Conservation (phyloP, 345 rosid species). For the Erucastrum elatum region DNA sequence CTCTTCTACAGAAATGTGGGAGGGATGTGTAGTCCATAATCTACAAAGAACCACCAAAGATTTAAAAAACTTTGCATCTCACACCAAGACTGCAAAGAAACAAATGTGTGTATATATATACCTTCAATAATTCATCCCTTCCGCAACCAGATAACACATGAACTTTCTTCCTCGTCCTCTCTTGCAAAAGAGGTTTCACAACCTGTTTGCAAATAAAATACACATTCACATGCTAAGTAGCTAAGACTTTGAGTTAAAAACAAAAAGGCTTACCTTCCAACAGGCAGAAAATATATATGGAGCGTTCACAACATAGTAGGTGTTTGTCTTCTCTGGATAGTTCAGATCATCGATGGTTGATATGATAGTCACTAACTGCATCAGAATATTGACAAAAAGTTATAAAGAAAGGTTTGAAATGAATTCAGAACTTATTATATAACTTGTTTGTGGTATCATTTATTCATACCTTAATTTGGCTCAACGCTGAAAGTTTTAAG, state of each 20-base stretch:
- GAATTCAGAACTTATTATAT: not conserved
- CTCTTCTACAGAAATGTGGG: slow-evolving; percentile 88
- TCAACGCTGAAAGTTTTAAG: slow-evolving; percentile 76
- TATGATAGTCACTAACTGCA: slow-evolving; percentile 85
- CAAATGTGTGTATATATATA: slow-evolving; percentile 20
- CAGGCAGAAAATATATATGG: slow-evolving; percentile 94
- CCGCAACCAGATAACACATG: slow-evolving; percentile 81
- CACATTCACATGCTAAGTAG: slow-evolving; percentile 3
- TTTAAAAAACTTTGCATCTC: slow-evolving; percentile 11
- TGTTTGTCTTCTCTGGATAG: slow-evolving; percentile 91
- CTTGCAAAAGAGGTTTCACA: slow-evolving; percentile 92
- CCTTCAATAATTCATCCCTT: slow-evolving; percentile 81
- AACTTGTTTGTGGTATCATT: not conserved
- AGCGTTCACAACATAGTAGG: slow-evolving; percentile 83
- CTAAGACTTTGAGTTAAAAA: slow-evolving; percentile 5
- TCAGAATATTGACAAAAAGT: not conserved
- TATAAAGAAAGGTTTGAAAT: not conserved
- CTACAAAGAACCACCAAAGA: slow-evolving; percentile 42
- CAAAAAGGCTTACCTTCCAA: slow-evolving; percentile 64
- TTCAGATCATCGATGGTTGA: slow-evolving; percentile 87
- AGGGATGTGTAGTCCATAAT: slow-evolving; percentile 77
- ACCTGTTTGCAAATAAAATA: slow-evolving; percentile 46
- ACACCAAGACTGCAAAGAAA: slow-evolving; percentile 14
- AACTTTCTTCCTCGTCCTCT: slow-evolving; percentile 81
- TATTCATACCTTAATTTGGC: slow-evolving; percentile 72